These are phyloP conservation scores for Talaromyces sp. DNA, from an alignment of 2,329 filamentous ascomycete species.

Conservation along the genomic window DNA sequence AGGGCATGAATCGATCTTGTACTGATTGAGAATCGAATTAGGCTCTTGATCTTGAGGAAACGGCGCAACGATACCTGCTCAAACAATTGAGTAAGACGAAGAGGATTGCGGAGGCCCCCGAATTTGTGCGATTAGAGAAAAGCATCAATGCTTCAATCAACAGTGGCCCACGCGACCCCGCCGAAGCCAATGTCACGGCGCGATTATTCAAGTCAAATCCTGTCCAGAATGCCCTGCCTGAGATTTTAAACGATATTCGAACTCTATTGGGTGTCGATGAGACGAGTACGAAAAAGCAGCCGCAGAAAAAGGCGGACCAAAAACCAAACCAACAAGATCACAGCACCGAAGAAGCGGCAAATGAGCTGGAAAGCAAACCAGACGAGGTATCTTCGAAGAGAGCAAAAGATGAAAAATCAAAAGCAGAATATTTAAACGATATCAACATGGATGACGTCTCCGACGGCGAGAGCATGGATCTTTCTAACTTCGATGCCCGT, in stretches of 20 bases:
- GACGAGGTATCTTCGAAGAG: background rate
- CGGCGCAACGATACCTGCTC: constrained; percentile 54
- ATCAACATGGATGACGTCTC: constrained; percentile 16
- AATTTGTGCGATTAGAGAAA: constrained; percentile 43
- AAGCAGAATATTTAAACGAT: constrained; percentile 25
- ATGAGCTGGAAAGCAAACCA: constrained; percentile 6
- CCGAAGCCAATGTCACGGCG: constrained; percentile 56
- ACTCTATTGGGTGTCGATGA: constrained; percentile 37
- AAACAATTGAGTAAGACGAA: constrained; percentile 58
- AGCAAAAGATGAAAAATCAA: constrained; percentile 19
- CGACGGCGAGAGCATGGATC: constrained; percentile 7
- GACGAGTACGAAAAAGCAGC: constrained; percentile 16
- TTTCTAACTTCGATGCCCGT: constrained; percentile 31
- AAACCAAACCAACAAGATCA: background rate
- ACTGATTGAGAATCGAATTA: constrained; percentile 22
- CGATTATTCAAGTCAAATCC: constrained; percentile 59
- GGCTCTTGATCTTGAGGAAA: constrained; percentile 49
- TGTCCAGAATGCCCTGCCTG: constrained; percentile 53
- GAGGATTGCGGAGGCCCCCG: constrained; percentile 50
- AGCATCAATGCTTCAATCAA: constrained; percentile 28
- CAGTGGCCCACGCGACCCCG: constrained; percentile 39
- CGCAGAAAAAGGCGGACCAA: background rate
- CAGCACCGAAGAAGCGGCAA: constrained; percentile 14
- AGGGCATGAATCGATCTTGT: background rate
- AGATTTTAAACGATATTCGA: constrained; percentile 42